Evolutionary conservation across 768 basidiomycete species (phyloP), one percentile per base, ranked within the genome.

Genomic region (Cubamyces lactineus): DNA sequence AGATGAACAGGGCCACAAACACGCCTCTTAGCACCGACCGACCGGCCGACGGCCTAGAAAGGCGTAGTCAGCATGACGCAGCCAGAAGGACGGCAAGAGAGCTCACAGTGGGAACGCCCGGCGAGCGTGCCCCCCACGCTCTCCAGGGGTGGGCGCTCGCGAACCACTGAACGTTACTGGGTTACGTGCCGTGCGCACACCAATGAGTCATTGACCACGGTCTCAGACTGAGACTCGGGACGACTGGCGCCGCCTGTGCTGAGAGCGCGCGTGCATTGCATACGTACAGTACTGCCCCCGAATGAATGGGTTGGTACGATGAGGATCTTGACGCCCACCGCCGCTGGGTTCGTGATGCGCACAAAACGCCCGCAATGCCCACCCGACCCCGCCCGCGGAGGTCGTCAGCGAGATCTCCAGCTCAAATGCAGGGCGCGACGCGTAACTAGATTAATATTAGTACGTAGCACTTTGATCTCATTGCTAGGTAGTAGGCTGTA

Each of bases 261-360:
- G 26, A 24, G 11, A 24, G n/a, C 11, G 23, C 23, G 23, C 47
- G 9, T 5, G 28, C 26, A 15, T 28, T 28, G 48, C 26, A 13
- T 49, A 26, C 47, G 57, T 48, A 56, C 54, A 39, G 57, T 48
- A 56, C 54, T 56, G 57, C 49, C 49, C 30, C 57, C 57, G 57
- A 52, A 30, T 1, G 28, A 51, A 43, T 45, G 57, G 57, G 43
- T 38, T 50, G 57, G 42, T 52, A n/a, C 41, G 56, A 47, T 49
- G 46, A 48, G 38, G 57, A 59, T 59, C 57, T 59, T 59, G 57
- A 59, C 49, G 49, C 49, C n/a, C 41, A 48, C 49, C 40, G 57
- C 49, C 57, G 57, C 57, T 59, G 57, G 57, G 57, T 59, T 43
- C 34, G 41, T 51, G 57, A 59, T 59, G 57, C 41, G 57, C 48